Conservation (phyloP, 129 eudicot genomes). For the Oenanthe sinensis region DNA sequence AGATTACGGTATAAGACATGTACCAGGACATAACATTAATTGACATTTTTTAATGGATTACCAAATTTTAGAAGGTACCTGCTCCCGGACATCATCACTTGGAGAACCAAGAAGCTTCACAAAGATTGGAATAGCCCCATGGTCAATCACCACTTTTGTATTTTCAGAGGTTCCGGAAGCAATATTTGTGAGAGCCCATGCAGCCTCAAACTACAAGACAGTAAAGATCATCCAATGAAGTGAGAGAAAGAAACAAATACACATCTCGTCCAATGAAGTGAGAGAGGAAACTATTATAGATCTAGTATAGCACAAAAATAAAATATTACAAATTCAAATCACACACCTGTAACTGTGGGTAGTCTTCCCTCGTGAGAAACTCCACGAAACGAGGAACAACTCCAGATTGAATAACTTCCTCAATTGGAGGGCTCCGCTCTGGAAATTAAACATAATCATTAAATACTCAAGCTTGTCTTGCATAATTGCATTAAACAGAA, state of each 20-base stretch:
- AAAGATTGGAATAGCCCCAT: slow-evolving; percentile 84
- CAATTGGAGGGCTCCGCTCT: slow-evolving; percentile 92
- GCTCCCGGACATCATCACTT: slow-evolving; percentile 90
- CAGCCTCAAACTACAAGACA: slow-evolving; percentile 77
- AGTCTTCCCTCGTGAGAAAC: slow-evolving; percentile 75
- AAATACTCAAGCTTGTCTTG: not conserved
- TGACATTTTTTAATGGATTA: not conserved
- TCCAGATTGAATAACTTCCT: slow-evolving; percentile 89
- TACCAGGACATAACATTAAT: not conserved
- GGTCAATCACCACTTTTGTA: slow-evolving; percentile 78
- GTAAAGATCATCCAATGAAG: not conserved
- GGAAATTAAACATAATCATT: slow-evolving; percentile 7
- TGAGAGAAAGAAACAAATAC: not conserved
- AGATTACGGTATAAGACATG: not conserved
- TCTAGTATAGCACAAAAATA: not conserved
- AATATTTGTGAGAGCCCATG: slow-evolving; percentile 93
- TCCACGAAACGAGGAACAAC: slow-evolving; percentile 92
- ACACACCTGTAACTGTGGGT: slow-evolving; percentile 87
- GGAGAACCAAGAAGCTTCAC: slow-evolving; percentile 82
- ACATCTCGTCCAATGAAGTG: not conserved
- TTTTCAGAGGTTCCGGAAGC: slow-evolving; percentile 93
- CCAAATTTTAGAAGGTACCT: slow-evolving; percentile 33
- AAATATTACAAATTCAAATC: not conserved
- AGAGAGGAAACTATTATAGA: not conserved
- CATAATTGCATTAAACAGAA: not conserved